Conservation (phyloP, 106 monocot species). For the Platanthera guangdongensis region DNA sequence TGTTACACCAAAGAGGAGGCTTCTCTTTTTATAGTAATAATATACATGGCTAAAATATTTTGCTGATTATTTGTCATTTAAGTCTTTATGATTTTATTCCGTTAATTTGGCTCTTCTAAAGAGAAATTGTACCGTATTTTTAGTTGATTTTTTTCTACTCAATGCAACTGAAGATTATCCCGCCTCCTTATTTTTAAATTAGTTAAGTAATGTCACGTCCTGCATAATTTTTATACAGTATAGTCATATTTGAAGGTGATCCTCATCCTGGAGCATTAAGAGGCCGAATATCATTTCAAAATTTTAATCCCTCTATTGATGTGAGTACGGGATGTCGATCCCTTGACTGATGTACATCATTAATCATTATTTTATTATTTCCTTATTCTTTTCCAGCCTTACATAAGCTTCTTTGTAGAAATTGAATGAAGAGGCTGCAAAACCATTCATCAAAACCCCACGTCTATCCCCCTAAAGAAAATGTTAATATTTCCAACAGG, state of each 20-base stretch:
- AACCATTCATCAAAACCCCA: slow-evolving; percentile 21
- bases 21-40: too few relatives aligned
- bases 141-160: not conserved
- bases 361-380: not conserved
- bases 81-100: too few relatives aligned
- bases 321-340: slow-evolving; percentile 34
- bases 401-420: slow-evolving; percentile 42
- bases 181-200: not conserved
- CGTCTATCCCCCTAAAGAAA: slow-evolving; percentile 26
- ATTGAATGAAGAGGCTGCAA: slow-evolving; percentile 61
- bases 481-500: slow-evolving; percentile 33
- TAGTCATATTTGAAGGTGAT: slow-evolving; percentile 89
- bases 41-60: too few relatives aligned
- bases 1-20: too few relatives aligned
- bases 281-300: slow-evolving; percentile 92
- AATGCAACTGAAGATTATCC: not conserved
- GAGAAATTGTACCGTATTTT: too few relatives aligned
- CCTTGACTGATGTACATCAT: not conserved
- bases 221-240: slow-evolving; percentile 34
- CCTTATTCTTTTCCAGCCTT: slow-evolving; percentile 8
- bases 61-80: too few relatives aligned
- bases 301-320: slow-evolving; percentile 88
- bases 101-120: too few relatives aligned
- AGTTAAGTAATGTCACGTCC: not conserved
- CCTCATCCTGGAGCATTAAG: slow-evolving; percentile 76